phyloP scores from a whole-genome alignment of 495 filamentous ascomycete species.

The Talaromyces wortmannii region DNA sequence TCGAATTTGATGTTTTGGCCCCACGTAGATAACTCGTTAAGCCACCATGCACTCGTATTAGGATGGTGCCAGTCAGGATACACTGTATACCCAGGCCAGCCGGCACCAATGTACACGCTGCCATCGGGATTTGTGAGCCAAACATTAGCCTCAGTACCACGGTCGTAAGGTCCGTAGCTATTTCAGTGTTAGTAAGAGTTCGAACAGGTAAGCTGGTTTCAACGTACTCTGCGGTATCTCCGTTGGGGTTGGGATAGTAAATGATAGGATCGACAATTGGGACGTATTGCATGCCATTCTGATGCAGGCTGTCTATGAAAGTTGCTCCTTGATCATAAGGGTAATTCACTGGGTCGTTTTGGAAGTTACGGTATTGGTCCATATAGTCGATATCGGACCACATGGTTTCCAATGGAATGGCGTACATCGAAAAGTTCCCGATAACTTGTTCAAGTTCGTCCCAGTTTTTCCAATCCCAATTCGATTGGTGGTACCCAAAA shows the following conservation, averaged over 20 bases:
- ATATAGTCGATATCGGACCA: conserved; percentile 60
- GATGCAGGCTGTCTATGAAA: conserved; percentile 61
- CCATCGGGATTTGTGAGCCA: conserved; percentile 60
- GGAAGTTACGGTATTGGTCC: conserved; percentile 52
- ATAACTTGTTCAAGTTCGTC: conserved; percentile 47
- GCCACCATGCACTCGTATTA: conserved; percentile 62
- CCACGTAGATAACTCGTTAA: conserved; percentile 56
- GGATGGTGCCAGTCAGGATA: conserved; percentile 56
- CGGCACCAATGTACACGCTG: conserved; percentile 53
- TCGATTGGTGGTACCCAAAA: conserved; percentile 59
- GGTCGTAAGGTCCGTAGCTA: neutral
- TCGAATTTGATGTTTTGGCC: conserved; percentile 51
- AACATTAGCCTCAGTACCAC: conserved; percentile 50
- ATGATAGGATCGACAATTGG: conserved; percentile 83
- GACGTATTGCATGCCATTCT: conserved; percentile 64
- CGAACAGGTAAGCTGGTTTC: conserved; percentile 19
- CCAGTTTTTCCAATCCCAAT: conserved; percentile 61
- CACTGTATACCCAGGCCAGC: conserved; percentile 60
- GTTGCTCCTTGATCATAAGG: conserved; percentile 41
- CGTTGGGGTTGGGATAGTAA: conserved; percentile 67
- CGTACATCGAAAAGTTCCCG: conserved; percentile 47
- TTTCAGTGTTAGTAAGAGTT: neutral
- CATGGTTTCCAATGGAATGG: conserved; percentile 59
- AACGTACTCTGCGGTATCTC: conserved; percentile 54
- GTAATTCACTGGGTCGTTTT: conserved; percentile 45